These are phyloP conservation scores for Euryodendron excelsum DNA, from an alignment of 148 eudicot genomes.

Conservation along the genomic window DNA sequence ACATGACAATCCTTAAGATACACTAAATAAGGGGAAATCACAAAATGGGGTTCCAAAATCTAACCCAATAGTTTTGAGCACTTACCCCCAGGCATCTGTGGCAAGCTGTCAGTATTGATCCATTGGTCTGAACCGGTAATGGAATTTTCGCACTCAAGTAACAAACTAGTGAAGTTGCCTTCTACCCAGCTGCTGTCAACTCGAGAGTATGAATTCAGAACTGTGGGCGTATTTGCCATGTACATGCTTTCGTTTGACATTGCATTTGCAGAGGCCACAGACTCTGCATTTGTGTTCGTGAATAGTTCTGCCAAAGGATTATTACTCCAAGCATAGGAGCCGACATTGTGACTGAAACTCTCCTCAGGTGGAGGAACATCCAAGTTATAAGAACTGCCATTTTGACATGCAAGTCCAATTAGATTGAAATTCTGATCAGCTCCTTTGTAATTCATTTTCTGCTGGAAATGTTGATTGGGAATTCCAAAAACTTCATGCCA, in stretches of 20 bases:
- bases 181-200: conserved; percentile 25
- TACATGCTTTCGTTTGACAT: not conserved
- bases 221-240: not conserved
- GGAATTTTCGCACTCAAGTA: conserved; percentile 17
- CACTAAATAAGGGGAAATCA: not conserved
- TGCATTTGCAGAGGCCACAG: conserved; percentile 10
- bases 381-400: conserved; percentile 7
- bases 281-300: not conserved
- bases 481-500: conserved; percentile 34
- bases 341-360: conserved; percentile 2
- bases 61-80: conserved; percentile 7
- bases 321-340: conserved; percentile 18
- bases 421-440: conserved; percentile 5
- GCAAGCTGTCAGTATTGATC: conserved; percentile 6
- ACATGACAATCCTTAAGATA: too few relatives aligned
- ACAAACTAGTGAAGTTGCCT: conserved; percentile 23
- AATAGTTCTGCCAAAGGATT: conserved; percentile 31
- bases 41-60: not conserved
- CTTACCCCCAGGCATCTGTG: conserved; percentile 21
- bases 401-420: not conserved
- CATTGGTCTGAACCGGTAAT: conserved; percentile 10
- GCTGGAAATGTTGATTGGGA: conserved; percentile 24
- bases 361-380: not conserved
- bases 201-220: conserved; percentile 15
- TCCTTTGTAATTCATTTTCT: conserved; percentile 9